Percentiles rank a stretch among this genome's conserved stretches.
phyloP scores from a whole-genome alignment of 257 asterid species.

The Solanum paucissectum region DNA sequence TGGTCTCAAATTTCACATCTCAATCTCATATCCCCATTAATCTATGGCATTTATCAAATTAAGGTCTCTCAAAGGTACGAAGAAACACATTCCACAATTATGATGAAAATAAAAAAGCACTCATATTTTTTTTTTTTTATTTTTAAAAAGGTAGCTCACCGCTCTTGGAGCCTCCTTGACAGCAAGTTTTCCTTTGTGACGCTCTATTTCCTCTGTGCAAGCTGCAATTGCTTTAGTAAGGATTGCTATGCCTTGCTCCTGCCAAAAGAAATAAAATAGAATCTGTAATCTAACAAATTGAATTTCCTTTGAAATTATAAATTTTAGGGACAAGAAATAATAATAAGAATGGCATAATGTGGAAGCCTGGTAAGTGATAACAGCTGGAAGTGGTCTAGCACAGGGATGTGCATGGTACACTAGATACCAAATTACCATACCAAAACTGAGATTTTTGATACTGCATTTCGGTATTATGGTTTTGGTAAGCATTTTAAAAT shows the following conservation, averaged over 20 bases:
- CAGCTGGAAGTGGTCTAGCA: not conserved
- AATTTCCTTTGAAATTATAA: not conserved
- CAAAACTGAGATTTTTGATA: not conserved
- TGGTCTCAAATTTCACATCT: not conserved
- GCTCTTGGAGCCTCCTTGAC: slow-evolving; percentile 91
- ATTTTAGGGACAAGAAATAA: not conserved
- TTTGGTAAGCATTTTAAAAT: not conserved
- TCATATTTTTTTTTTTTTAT: not conserved
- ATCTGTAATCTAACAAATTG: not conserved
- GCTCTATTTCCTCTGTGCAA: slow-evolving; percentile 69
- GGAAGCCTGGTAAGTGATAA: not conserved
- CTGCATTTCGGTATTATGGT: not conserved
- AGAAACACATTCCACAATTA: not conserved
- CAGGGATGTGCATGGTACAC: not conserved
- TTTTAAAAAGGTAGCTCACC: slow-evolving; percentile 29
- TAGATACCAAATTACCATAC: not conserved
- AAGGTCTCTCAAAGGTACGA: not conserved
- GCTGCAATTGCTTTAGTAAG: slow-evolving; percentile 83
- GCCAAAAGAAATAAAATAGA: slow-evolving; percentile 9
- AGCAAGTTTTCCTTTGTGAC: slow-evolving; percentile 73
- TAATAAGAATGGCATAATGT: not conserved
- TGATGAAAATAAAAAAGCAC: not conserved
- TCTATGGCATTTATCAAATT: not conserved
- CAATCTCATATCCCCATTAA: not conserved
- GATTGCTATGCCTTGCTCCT: slow-evolving; percentile 91